Conservation (phyloP, 1,139 yeast genomes). For the Sugiyamaella japonica region DNA sequence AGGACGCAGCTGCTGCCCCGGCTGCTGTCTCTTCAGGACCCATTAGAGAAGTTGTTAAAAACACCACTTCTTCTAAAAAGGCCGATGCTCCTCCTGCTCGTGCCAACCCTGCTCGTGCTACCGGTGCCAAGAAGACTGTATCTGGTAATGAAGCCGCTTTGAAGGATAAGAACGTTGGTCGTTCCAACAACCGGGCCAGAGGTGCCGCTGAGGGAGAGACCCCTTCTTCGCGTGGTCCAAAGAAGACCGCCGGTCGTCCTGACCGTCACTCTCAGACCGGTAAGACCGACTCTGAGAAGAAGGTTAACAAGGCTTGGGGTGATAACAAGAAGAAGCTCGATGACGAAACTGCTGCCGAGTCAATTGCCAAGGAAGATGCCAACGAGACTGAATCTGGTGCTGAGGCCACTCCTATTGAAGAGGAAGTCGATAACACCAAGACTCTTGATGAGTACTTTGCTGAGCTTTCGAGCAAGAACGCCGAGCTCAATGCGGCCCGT, state of each 20-base stretch:
- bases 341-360: conserved; percentile 64
- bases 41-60: conserved; percentile 77
- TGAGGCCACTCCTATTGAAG: conserved; percentile 41
- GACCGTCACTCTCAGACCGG: conserved; percentile 82
- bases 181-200: conserved; percentile 61
- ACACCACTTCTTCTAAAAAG: conserved; percentile 84
- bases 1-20: conserved; percentile 45
- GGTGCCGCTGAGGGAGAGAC: conserved; percentile 43
- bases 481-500: conserved; percentile 45
- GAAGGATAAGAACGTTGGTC: conserved; percentile 66
- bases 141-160: conserved; percentile 88
- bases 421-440: conserved; percentile 43
- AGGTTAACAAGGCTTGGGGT: conserved; percentile 84
- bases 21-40: conserved; percentile 41
- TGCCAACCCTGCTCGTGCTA: conserved; percentile 51
- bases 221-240: conserved; percentile 51
- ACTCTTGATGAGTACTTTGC: conserved; percentile 74
- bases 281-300: conserved; percentile 82
- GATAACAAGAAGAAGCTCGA: conserved; percentile 58
- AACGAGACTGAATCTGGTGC: conserved; percentile 46
- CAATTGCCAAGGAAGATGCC: conserved; percentile 56
- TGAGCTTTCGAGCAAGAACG: conserved; percentile 54
- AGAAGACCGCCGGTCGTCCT: conserved; percentile 48
- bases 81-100: conserved; percentile 79
- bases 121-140: conserved; percentile 48